phyloP scores from a whole-genome alignment of 495 filamentous ascomycete species.

The Neurospora sp. region DNA sequence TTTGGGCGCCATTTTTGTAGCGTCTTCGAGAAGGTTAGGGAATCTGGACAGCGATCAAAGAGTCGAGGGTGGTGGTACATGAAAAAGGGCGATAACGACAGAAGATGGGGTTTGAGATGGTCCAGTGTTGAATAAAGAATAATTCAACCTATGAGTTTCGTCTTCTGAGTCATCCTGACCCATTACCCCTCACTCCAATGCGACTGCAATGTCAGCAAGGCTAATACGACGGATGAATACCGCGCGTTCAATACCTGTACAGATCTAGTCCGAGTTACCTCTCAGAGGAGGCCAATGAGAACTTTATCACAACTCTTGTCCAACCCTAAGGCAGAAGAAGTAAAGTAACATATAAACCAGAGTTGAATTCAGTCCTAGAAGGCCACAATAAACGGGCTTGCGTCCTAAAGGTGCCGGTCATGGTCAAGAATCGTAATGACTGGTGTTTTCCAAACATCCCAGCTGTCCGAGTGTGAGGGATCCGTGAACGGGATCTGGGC shows the following conservation, averaged over 20 bases:
- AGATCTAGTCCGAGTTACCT: not conserved
- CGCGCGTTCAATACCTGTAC: not conserved
- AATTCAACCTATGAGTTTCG: not conserved
- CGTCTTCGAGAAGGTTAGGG: not conserved
- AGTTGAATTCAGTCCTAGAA: not conserved
- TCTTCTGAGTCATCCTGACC: not conserved
- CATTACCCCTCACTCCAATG: not conserved
- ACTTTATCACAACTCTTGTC: not conserved
- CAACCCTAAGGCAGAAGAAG: not conserved
- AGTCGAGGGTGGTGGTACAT: not conserved
- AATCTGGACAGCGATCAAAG: not conserved
- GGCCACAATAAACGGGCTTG: not conserved
- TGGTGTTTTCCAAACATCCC: slow-evolving; percentile 16
- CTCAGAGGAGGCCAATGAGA: not conserved
- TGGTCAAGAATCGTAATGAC: slow-evolving; percentile 10
- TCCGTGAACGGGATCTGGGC: slow-evolving; percentile 18
- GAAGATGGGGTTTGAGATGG: not conserved
- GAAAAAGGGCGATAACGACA: not conserved
- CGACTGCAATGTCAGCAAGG: not conserved
- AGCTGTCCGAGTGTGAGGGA: slow-evolving; percentile 16
- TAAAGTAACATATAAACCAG: not conserved
- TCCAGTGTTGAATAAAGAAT: not conserved
- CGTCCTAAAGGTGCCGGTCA: not conserved
- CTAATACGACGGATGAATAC: not conserved
- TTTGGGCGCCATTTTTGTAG: not conserved